Evolutionary conservation across 2,329 filamentous ascomycete species (phyloP).

Genomic region (Diaporthe caulivora): DNA sequence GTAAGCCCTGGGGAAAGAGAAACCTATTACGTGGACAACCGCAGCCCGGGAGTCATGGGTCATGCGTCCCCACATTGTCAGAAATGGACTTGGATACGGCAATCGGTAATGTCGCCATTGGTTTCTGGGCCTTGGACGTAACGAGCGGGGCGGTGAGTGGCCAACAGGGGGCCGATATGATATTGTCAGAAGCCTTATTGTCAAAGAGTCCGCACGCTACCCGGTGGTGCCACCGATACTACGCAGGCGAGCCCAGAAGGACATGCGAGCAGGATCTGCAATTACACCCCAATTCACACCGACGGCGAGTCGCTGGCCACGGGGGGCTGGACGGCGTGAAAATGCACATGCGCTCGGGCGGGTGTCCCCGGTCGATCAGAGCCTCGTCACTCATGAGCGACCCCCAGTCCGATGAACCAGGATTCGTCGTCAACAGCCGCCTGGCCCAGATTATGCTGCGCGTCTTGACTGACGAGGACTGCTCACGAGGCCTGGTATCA

Average conservation of each 20-base stretch:
- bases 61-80: not conserved
- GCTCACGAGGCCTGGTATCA: conserved; percentile 21
- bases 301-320: not conserved
- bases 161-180: conserved; percentile 9
- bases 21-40: conserved; percentile 9
- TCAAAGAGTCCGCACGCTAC: not conserved
- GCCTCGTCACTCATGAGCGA: conserved; percentile 19
- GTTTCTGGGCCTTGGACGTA: not conserved
- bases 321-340: conserved; percentile 5
- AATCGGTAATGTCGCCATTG: conserved; percentile 29
- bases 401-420: not conserved
- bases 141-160: conserved; percentile 20
- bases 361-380: conserved; percentile 27
- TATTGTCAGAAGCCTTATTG: not conserved
- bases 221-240: not conserved
- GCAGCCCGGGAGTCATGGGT: not conserved
- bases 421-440: conserved; percentile 5
- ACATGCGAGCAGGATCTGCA: conserved; percentile 8
- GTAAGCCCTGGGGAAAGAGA: not conserved
- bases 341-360: conserved; percentile 2
- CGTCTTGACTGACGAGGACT: not conserved
- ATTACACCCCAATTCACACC: not conserved
- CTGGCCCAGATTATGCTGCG: conserved; percentile 7
- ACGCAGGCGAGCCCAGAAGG: not conserved
- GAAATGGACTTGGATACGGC: conserved; percentile 18